Evolutionary conservation across 2,329 filamentous ascomycete species (phyloP).

Genomic region (Colletotrichum magnum): DNA sequence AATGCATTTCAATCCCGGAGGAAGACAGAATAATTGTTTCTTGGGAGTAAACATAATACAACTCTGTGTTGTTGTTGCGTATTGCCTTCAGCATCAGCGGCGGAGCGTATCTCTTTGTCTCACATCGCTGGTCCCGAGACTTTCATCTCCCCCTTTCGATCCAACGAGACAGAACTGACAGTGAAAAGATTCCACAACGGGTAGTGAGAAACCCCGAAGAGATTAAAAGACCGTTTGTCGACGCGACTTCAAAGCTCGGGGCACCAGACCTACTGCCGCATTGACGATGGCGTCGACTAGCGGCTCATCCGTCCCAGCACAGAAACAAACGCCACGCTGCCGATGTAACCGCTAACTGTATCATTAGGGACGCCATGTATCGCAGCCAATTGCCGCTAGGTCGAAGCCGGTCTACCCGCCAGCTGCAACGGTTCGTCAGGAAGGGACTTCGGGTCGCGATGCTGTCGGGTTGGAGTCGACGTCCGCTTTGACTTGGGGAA

Average conservation of each 20-base stretch:
- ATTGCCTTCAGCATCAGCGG: too few species aligned
- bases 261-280: constrained; percentile 22
- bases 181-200: background rate
- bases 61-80: too few species aligned
- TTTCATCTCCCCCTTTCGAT: constrained; percentile 21
- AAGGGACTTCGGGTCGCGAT: background rate
- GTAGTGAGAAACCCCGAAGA: background rate
- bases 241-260: constrained; percentile 7
- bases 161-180: background rate
- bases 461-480: background rate
- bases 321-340: constrained; percentile 17
- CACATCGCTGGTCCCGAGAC: background rate
- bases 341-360: constrained; percentile 34
- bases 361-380: constrained; percentile 30
- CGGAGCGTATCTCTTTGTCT: background rate
- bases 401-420: constrained; percentile 3
- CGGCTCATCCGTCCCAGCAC: background rate
- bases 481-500: constrained; percentile 21
- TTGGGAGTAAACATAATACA: background rate
- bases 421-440: background rate
- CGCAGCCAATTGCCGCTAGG: constrained; percentile 20
- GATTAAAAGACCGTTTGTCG: constrained; percentile 9
- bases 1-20: background rate
- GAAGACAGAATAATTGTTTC: too few species aligned
- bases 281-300: constrained; percentile 34